Base-by-base conservation (phyloP, 768 basidiomycete genomes). In the Termitomyces eurrhizus region DNA sequence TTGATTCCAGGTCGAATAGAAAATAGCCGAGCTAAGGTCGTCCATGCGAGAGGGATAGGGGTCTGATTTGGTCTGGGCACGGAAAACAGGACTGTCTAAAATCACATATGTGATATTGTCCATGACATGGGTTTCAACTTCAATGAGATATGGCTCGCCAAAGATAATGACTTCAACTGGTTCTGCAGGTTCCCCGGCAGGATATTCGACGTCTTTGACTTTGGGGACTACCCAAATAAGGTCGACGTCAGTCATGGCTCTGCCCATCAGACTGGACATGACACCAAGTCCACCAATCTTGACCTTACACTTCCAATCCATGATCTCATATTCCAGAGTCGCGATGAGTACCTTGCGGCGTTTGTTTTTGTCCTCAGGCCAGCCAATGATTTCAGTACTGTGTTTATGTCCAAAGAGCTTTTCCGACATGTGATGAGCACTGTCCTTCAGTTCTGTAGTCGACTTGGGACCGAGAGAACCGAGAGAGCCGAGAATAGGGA, bases 1-100 rank as follows among this genome's bases (percentile, higher is more conserved):
- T 74, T 97, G 95, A 69, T 97, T 97, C 95, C 95, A 97, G 18
- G 95, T 95, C 52, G 95, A 96, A 73, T 97, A 97, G 81, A 96
- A 97, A 69, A 96, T 96, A 45, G 95, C 95, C 11, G 95, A 96
- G 65, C 90, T 91, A 64, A 97, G 81, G 72, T 97, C 95, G 70
- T 97, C 95, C 95, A 97, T 97, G 67, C 95, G 92, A 68, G 93
- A 90, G 35, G 95, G 95, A 72, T 97, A 97, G 2, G 95, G 95
- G 68, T 97, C 95, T 0, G 95, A 80, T 74, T 96, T 97, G 16
- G 95, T 95, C 74, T 97, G 95, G 2, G 95, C 93, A 50, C 95
- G 89, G 86, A 97, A 97, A 26, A 97, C 95, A 48, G 95, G 95
- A 65, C 89, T 92, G 78, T 96, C 95, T 63, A 97, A 86, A 56